These are phyloP conservation scores for Eimeria tenella DNA, from an alignment of 169 alveolate species.

Conservation along the genomic window DNA sequence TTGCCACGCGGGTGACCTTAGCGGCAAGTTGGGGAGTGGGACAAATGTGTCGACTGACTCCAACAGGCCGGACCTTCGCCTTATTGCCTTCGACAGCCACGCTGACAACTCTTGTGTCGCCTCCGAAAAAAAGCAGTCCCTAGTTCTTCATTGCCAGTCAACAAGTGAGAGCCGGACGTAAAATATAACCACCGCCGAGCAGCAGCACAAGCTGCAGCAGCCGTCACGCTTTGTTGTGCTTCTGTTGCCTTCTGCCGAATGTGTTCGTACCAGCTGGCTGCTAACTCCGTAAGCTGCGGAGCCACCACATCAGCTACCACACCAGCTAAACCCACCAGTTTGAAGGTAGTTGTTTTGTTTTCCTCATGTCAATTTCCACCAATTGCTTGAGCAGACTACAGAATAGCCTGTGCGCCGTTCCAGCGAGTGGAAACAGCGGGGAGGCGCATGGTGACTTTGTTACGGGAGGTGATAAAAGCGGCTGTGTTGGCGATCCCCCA, in stretches of 20 bases:
- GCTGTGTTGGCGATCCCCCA: background rate
- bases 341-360: background rate
- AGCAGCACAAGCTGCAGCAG: no score
- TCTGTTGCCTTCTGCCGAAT: no score
- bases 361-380: background rate
- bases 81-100: constrained; percentile 32
- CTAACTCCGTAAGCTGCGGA: no score
- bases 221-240: no score
- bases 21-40: constrained; percentile 50
- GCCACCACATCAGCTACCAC: no score
- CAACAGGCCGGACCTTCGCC: background rate
- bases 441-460: background rate
- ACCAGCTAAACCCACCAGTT: no score
- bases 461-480: background rate
- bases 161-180: background rate
- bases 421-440: constrained; percentile 29
- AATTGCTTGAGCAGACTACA: background rate
- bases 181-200: no score
- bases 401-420: constrained; percentile 12
- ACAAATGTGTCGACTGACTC: background rate
- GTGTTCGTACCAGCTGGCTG: no score
- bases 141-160: constrained; percentile 8
- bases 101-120: constrained; percentile 52
- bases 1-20: constrained; percentile 51
- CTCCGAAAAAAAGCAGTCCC: background rate